These are phyloP conservation scores for Sclerotinia borealis DNA, from an alignment of 2,329 filamentous ascomycete species.

Conservation along the genomic window DNA sequence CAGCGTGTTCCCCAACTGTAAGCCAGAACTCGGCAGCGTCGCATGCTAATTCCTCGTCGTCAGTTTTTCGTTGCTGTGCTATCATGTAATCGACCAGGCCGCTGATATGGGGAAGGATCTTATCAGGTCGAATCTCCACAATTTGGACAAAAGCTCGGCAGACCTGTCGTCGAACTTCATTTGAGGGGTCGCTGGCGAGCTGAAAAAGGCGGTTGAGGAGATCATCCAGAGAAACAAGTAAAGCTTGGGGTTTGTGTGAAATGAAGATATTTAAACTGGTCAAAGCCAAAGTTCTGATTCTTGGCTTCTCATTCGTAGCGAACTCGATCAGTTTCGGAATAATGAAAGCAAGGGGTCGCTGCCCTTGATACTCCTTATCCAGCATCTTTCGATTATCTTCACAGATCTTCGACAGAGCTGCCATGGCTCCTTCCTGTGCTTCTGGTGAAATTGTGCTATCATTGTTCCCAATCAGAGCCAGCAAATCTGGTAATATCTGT, in stretches of 20 bases:
- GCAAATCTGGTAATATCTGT: slow-evolving; percentile 75
- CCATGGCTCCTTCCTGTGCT: slow-evolving; percentile 89
- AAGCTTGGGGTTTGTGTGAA: slow-evolving; percentile 72
- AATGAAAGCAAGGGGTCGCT: slow-evolving; percentile 80
- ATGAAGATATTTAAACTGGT: slow-evolving; percentile 89
- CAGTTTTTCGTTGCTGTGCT: slow-evolving; percentile 71
- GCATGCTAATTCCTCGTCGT: slow-evolving; percentile 83
- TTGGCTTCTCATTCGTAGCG: slow-evolving; percentile 67
- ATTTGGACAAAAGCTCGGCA: slow-evolving; percentile 90
- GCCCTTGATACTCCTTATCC: slow-evolving; percentile 80
- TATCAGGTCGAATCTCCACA: slow-evolving; percentile 84
- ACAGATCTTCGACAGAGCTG: slow-evolving; percentile 88
- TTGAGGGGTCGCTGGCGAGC: slow-evolving; percentile 67
- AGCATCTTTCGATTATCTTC: slow-evolving; percentile 88
- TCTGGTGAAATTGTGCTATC: slow-evolving; percentile 60
- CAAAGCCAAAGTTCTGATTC: slow-evolving; percentile 74
- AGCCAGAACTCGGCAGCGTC: slow-evolving; percentile 98
- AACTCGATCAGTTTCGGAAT: slow-evolving; percentile 88
- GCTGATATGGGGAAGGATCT: slow-evolving; percentile 79
- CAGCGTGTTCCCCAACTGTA: slow-evolving; percentile 80
- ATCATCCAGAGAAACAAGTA: slow-evolving; percentile 73
- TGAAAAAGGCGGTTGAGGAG: slow-evolving; percentile 79
- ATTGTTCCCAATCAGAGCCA: slow-evolving; percentile 70
- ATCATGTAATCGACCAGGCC: slow-evolving; percentile 92
- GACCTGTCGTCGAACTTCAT: slow-evolving; percentile 85